Evolutionary conservation across 2,329 filamentous ascomycete genomes (phyloP), one percentile per base, ranked within the genome.

Genomic region (Cadophora sp.): DNA sequence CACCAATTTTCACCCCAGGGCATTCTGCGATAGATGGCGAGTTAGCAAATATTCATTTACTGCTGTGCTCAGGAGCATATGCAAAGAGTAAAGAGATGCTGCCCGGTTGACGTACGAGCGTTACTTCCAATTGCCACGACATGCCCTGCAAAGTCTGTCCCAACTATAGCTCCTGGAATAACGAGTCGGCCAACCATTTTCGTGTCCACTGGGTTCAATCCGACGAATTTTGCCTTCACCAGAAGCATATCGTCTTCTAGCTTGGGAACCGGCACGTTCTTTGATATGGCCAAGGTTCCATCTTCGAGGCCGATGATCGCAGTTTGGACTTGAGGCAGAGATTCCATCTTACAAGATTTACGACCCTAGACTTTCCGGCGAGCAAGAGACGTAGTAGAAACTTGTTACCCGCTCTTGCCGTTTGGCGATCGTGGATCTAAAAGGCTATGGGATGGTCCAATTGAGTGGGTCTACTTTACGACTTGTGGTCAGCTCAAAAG

Each of bases 101-200:
- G 11, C 40, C 1, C 19, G 40, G 2, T 16, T 14, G 5, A 43
- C 40, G 19, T 43, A 43, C 40, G 8, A 46, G 79, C 27, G 79
- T 80, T 22, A 8, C 48, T 51, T 40, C 83, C 84, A 24, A 85
- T 77, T 51, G 81, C 78, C 19, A 81, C 79, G 2, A 86, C 80
- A 16, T 80, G 72, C 6, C 72, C 72, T 16, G 71, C 65, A 66
- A 61, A 74, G 50, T 73, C 72, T 58, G 62, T 69, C 26, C 71
- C 71, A n/a, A 64, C 12, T n/a, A 68, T 67, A 31, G 65, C 64
- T 8, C 62, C 69, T 5, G 58, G 64, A 12, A 55, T 16, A 12
- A 60, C 59, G 27, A 68, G 31, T 9, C 60, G 11, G 29, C 65
- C 69, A 12, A 67, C 48, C 59, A 73, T 69, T 37, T 76, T 73